Conservation (phyloP, 306 rosid genomes). For the Lathyrus oleraceus region DNA sequence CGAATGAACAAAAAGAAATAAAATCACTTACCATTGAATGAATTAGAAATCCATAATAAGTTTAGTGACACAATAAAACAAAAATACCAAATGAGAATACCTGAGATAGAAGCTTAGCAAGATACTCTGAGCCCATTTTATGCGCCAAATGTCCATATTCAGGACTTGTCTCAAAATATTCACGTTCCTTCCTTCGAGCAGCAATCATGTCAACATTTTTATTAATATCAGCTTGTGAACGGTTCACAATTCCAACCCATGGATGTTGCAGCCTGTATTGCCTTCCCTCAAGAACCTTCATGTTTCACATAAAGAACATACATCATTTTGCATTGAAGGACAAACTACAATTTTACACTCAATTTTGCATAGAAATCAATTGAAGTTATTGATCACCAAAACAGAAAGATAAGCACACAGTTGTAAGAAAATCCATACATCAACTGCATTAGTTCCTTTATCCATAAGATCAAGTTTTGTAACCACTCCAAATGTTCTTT, state of each 20-base stretch:
- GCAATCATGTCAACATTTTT: slow-evolving; percentile 88
- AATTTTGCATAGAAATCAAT: slow-evolving; percentile 27
- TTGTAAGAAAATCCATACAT: slow-evolving; percentile 58
- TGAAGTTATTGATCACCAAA: slow-evolving; percentile 20
- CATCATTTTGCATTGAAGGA: slow-evolving; percentile 21
- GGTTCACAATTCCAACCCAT: slow-evolving; percentile 99
- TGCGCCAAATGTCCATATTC: slow-evolving; percentile 96
- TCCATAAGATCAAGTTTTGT: slow-evolving; percentile 98
- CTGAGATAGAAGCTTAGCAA: slow-evolving; percentile 94
- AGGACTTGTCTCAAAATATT: slow-evolving; percentile 93
- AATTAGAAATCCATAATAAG: slow-evolving; percentile 21
- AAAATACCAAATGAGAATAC: slow-evolving; percentile 42
- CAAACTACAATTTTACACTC: slow-evolving; percentile 20
- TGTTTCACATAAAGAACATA: slow-evolving; percentile 41
- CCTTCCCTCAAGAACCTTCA: slow-evolving; percentile 93
- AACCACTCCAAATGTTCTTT: slow-evolving; percentile 95
- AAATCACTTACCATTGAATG: slow-evolving; percentile 17
- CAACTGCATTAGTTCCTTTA: slow-evolving; percentile 95
- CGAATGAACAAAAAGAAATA: slow-evolving; percentile 27
- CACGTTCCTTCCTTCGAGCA: slow-evolving; percentile 91
- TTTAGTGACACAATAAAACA: slow-evolving; percentile 15
- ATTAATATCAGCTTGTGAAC: slow-evolving; percentile 98
- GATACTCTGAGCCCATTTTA: slow-evolving; percentile 99
- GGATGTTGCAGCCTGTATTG: slow-evolving; percentile 94
- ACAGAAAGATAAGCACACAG: slow-evolving; percentile 32